Base-by-base conservation (phyloP, 768 basidiomycete genomes). In the Trametes elegans region DNA sequence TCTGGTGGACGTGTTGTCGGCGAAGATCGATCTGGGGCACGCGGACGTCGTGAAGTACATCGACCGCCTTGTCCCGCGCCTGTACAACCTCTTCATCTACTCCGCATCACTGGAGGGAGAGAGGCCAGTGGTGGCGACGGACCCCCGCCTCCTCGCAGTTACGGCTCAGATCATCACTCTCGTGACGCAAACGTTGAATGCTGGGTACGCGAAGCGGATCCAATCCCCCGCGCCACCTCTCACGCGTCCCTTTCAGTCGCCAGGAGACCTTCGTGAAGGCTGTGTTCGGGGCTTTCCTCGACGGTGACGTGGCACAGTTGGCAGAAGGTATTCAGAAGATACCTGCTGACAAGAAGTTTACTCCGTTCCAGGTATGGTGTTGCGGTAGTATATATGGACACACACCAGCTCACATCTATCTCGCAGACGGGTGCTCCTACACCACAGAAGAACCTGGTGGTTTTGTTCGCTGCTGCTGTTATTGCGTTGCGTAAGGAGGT, bases 21-120 rank as follows among this genome's bases (percentile, higher is more conserved):
- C 58, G 16, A 89, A 89, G 68, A 72, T 77, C 7, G 65, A 67
- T 3, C 51, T 46, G n/a, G 67, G 66, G 1, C 64, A 96, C 66
- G 65, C 72, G 0, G 97, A 98, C 65, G 77, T 98, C 16, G 71
- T 80, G 0, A 92, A 88, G 69, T 93, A 93, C 64, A 76, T 87
- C 31, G 90, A 97, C 60, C 76, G 77, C 18, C 73, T 98, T 1
- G 78, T 94, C 2, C 83, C 88, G 14, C 74, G 79, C 26, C 64
- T 98, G 4, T 91, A 84, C 63, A 82, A 83, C 45, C 68, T 96
- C 27, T 78, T 82, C 49, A 64, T 84, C n/a, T 65, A 68, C 32
- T 75, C 76, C 10, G 71, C 78, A 1, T 53, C 73, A 13, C 50
- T 57, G 36, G 62, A 59, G 27, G 58, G 60, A 16, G 59, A 57